phyloP scores from a whole-genome alignment of 2,329 filamentous ascomycete species.

The Cladophialophora immunda region DNA sequence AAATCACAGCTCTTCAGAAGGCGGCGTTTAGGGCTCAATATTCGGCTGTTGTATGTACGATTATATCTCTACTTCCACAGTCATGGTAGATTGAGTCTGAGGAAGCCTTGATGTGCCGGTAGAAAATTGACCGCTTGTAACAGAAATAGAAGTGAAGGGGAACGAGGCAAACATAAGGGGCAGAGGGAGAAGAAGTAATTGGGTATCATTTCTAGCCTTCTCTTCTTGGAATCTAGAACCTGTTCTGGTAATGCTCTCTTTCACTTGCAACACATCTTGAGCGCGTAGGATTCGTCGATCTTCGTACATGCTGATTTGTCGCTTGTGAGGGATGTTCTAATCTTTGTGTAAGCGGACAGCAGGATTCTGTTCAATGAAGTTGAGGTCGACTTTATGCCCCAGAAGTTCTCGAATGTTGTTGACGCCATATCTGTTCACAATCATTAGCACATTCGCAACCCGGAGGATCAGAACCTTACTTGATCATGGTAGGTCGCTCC shows the following conservation, averaged over 20 bases:
- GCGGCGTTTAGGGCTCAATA: conserved; percentile 49
- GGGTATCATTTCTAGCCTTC: conserved; percentile 40
- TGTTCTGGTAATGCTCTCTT: neutral
- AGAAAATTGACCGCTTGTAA: conserved; percentile 26
- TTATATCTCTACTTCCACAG: conserved; percentile 56
- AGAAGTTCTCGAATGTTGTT: conserved; percentile 92
- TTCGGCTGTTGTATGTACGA: conserved; percentile 47
- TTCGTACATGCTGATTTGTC: conserved; percentile 9
- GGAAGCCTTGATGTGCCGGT: conserved; percentile 57
- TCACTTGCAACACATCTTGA: neutral
- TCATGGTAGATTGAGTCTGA: conserved; percentile 50
- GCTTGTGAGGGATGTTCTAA: conserved; percentile 53
- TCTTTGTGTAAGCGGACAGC: conserved; percentile 90
- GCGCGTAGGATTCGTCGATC: conserved; percentile 2
- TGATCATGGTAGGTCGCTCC: conserved; percentile 98
- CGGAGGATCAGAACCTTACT: conserved; percentile 64
- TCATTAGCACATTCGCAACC: conserved; percentile 10
- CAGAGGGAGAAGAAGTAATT: conserved; percentile 2
- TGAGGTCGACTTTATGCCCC: conserved; percentile 93
- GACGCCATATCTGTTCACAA: conserved; percentile 66
- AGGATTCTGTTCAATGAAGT: conserved; percentile 89
- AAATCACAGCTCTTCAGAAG: conserved; percentile 70
- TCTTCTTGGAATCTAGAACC: conserved; percentile 17
- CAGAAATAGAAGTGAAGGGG: neutral
- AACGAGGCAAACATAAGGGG: neutral